These are phyloP conservation scores for Ceratocystiopsis minuta DNA, from an alignment of 2,329 filamentous ascomycete species.

Conservation along the genomic window DNA sequence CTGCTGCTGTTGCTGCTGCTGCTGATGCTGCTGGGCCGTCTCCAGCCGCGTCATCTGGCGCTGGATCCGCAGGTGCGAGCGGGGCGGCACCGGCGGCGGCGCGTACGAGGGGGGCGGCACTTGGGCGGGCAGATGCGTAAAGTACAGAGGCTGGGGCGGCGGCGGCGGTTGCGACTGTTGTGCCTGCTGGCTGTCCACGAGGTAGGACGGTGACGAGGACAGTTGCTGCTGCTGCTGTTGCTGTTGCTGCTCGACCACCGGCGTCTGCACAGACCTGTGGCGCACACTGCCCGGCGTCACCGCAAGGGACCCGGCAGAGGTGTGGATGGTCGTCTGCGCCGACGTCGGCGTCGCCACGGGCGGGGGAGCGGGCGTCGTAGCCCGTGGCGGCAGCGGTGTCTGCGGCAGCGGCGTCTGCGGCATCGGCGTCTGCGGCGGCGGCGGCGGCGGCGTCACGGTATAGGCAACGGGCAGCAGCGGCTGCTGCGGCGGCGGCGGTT, in stretches of 20 bases:
- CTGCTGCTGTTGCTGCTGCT: slow-evolving; percentile 10
- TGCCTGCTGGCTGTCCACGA: background rate
- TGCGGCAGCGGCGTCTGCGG: slow-evolving; percentile 17
- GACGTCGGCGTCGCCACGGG: background rate
- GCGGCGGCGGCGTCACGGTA: too few relatives aligned
- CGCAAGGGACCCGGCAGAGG: too few relatives aligned
- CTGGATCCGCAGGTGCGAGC: slow-evolving; percentile 12
- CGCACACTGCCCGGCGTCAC: background rate
- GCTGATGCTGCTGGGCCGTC: slow-evolving; percentile 8
- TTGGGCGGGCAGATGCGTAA: background rate
- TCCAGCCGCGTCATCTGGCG: slow-evolving; percentile 8
- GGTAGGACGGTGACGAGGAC: slow-evolving; percentile 2
- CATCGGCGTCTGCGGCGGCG: too few relatives aligned
- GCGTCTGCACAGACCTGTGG: slow-evolving; percentile 1
- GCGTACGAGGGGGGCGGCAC: slow-evolving; percentile 6
- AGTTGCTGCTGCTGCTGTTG: slow-evolving; percentile 9
- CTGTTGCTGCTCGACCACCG: slow-evolving; percentile 4
- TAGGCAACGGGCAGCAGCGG: too few relatives aligned
- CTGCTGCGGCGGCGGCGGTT: too few relatives aligned
- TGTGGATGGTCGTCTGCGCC: background rate
- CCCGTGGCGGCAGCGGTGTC: slow-evolving; percentile 21
- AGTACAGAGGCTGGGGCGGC: background rate
- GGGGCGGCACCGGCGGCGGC: slow-evolving; percentile 11
- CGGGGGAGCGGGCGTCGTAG: background rate
- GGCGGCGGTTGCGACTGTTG: background rate